Percentiles rank a stretch among this genome's conserved stretches.
Conservation (phyloP, 345 rosid genomes). For the Moricandia arvensis region DNA sequence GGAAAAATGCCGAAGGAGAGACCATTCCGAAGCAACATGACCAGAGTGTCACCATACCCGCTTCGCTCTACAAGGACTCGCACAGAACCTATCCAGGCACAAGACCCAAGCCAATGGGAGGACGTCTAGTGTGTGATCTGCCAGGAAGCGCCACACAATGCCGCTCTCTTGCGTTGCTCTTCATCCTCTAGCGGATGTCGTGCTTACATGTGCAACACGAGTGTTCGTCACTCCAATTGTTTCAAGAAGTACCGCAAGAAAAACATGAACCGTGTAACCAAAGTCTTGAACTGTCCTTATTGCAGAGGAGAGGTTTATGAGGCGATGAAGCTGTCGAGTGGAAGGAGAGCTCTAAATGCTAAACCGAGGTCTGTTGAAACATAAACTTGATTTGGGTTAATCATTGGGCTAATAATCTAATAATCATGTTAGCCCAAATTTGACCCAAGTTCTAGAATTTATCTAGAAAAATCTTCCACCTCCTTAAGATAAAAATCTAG, state of each 20-base stretch:
- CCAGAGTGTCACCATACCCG: conserved; percentile 26
- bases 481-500: no score
- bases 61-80: conserved; percentile 23
- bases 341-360: conserved; percentile 57
- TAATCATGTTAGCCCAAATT: no score
- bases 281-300: conserved; percentile 65
- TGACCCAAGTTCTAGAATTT: no score
- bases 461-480: no score
- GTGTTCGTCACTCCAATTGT: conserved; percentile 81
- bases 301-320: conserved; percentile 84
- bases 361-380: no score
- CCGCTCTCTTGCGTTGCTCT: conserved; percentile 79
- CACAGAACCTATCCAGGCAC: not conserved
- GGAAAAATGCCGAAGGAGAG: not conserved
- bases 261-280: conserved; percentile 43
- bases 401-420: no score
- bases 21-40: not conserved
- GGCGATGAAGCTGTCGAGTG: conserved; percentile 67
- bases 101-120: conserved; percentile 54
- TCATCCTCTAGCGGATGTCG: conserved; percentile 77
- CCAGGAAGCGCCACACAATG: conserved; percentile 87
- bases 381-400: no score
- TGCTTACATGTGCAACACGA: conserved; percentile 95
- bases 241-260: conserved; percentile 71
- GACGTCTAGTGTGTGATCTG: conserved; percentile 82